phyloP scores from a whole-genome alignment of 1,284 basidiomycete species.

The Peniophora sp. region DNA sequence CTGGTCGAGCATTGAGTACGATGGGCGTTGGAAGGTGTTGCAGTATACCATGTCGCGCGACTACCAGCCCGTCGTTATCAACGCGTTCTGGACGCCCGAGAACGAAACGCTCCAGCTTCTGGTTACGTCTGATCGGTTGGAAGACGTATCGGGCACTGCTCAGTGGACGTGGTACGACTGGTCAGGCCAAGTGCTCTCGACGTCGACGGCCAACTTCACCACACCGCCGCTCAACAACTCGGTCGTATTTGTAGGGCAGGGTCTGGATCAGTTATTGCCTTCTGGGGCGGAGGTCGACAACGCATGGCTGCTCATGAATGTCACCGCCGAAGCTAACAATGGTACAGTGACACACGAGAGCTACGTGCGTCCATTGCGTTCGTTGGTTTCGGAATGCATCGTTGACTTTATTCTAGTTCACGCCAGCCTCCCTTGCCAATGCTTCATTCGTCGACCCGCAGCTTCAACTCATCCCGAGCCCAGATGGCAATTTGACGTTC shows the following conservation, averaged over 20 bases:
- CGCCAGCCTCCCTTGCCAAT: constrained; percentile 38
- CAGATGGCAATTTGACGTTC: constrained; percentile 30
- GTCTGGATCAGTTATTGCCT: constrained; percentile 38
- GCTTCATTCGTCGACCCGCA: constrained; percentile 39
- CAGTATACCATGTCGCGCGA: constrained; percentile 41
- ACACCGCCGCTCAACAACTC: constrained; percentile 46
- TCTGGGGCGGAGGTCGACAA: constrained; percentile 29
- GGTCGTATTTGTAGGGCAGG: constrained; percentile 29
- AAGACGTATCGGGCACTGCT: constrained; percentile 36
- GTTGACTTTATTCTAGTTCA: constrained; percentile 31
- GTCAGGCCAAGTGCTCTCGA: constrained; percentile 34
- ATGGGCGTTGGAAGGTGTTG: constrained; percentile 55
- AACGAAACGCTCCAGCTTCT: constrained; percentile 42
- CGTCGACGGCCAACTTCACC: constrained; percentile 30
- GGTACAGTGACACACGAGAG: constrained; percentile 42
- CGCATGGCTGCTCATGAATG: constrained; percentile 44
- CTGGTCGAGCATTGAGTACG: constrained; percentile 56
- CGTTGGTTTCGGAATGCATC: not conserved
- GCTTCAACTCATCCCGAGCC: constrained; percentile 26
- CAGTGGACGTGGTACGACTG: constrained; percentile 56
- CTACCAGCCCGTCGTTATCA: constrained; percentile 43
- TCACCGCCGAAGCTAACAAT: constrained; percentile 37
- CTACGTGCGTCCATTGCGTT: constrained; percentile 29
- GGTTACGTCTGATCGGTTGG: constrained; percentile 45
- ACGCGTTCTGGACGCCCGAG: constrained; percentile 45